Evolutionary conservation across 192 early-diverging fungal genomes (phyloP).

Genomic region (Phlyctochytrium arcticum): DNA sequence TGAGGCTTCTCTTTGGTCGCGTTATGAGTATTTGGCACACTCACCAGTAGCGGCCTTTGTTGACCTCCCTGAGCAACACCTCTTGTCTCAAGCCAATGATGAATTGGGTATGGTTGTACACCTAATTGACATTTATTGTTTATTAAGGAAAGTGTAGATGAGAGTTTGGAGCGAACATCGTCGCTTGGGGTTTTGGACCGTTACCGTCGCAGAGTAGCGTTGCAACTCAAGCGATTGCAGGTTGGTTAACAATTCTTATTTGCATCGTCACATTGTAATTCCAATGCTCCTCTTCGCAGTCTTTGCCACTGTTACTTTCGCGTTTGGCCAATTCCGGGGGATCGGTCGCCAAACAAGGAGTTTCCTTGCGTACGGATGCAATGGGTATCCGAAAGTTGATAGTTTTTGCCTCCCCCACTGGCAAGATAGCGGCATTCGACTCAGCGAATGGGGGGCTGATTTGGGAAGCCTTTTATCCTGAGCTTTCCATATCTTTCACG

Average conservation of each 20-base stretch:
- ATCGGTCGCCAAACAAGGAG: no score
- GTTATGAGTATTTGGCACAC: constrained; percentile 81
- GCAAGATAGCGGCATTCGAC: constrained; percentile 81
- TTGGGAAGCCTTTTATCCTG: constrained; percentile 69
- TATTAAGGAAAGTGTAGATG: no score
- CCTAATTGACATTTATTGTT: neutral
- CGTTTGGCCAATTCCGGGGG: no score
- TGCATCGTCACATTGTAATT: no score
- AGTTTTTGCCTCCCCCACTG: constrained; percentile 70
- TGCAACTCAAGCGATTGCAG: constrained; percentile 49
- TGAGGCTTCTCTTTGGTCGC: constrained; percentile 61
- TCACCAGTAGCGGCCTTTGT: constrained; percentile 67
- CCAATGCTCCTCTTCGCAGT: no score
- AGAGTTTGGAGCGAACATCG: constrained; percentile 43
- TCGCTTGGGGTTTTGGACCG: constrained; percentile 51
- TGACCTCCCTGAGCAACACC: constrained; percentile 71
- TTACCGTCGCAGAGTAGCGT: constrained; percentile 58
- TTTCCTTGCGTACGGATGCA: constrained; percentile 2
- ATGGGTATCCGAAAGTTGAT: constrained; percentile 85
- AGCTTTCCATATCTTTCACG: constrained; percentile 41
- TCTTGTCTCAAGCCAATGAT: constrained; percentile 63
- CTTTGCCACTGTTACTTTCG: no score
- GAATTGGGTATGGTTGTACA: constrained; percentile 61
- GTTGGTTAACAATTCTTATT: constrained; percentile 15
- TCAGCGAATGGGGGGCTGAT: constrained; percentile 70